Percentiles rank a stretch among this genome's conserved stretches.
phyloP scores from a whole-genome alignment of 2,329 filamentous ascomycete species.

The Colletotrichum lentis region DNA sequence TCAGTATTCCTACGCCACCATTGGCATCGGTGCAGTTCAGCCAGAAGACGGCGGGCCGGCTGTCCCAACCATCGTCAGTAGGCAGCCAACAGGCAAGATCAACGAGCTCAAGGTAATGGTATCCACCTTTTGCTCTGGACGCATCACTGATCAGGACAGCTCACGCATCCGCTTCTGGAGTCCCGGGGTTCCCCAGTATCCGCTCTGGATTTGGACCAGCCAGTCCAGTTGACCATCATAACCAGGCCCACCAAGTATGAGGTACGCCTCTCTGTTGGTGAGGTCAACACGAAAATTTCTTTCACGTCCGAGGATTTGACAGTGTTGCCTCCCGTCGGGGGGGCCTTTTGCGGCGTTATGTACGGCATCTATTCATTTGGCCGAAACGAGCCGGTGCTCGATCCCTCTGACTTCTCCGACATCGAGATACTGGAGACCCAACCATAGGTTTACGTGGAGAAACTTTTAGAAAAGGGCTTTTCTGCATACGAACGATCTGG shows the following conservation, averaged over 20 bases:
- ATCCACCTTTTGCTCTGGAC: not conserved
- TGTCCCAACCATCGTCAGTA: conserved; percentile 36
- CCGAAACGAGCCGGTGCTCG: conserved; percentile 44
- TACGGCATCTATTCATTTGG: conserved; percentile 46
- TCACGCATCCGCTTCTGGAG: conserved; percentile 22
- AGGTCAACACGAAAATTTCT: not conserved
- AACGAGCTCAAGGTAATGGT: conserved; percentile 38
- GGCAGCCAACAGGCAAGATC: conserved; percentile 40
- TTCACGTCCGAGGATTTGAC: conserved; percentile 41
- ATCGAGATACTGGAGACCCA: conserved; percentile 33
- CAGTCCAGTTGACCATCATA: conserved; percentile 36
- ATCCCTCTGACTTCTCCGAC: conserved; percentile 45
- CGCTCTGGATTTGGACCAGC: conserved; percentile 13
- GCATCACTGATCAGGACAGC: conserved; percentile 16
- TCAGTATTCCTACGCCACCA: conserved; percentile 51
- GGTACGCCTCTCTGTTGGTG: conserved; percentile 34
- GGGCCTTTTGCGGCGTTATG: conserved; percentile 46
- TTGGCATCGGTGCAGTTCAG: conserved; percentile 43
- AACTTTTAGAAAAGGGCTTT: not conserved
- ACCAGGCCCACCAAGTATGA: conserved; percentile 39
- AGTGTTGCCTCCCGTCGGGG: conserved; percentile 44
- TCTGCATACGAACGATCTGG: not conserved
- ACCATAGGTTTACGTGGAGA: not conserved
- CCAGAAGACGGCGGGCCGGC: conserved; percentile 19
- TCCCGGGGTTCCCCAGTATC: not conserved